Evolutionary conservation across 2,329 filamentous ascomycete species (phyloP), one percentile per base, ranked within the genome.

Genomic region (Penicillium sp.): DNA sequence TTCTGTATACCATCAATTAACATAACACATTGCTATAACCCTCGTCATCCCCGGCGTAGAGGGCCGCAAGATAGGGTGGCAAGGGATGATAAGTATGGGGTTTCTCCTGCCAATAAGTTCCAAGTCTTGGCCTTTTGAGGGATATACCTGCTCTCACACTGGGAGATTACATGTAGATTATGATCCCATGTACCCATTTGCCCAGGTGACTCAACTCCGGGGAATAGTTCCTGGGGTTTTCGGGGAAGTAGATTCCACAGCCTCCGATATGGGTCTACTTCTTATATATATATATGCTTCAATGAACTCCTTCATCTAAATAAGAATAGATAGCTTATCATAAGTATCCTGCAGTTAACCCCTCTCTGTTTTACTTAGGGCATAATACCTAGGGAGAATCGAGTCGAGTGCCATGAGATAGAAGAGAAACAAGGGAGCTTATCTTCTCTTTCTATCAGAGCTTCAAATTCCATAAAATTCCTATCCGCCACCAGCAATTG

Each of bases 401-500:
- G 23, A 8, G 15, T 38, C 36, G 13, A 31, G 19, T 7, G 15
- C 25, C 3, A 21, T 21, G 50, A 27, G 51, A 15, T 11, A 39
- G 11, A 10, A 44, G 44, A 15, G n/a, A 47, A 47, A n/a, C 4
- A 9, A 39, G 19, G 19, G 41, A 27, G 29, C 46, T 50, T 50
- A 47, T 59, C 52, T 34, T 56, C 11, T 31, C 31, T 31, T 31
- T n/a, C 33, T 25, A 19, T 51, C 36, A 51, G 15, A 51, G 27
- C 38, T 23, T 27, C 39, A 34, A 23, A 19, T 43, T 27, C 49
- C 33, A 13, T 40, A 19, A 13, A 49, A 40, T 49, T n/a, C 45
- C 58, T 50, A 59, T 62, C 55, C 44, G 39, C 53, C 41, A 50
- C 49, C 44, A 46, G 48, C 59, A 61, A 64, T 63, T 63, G 61